Percentiles rank a stretch among this genome's conserved stretches.
Conservation (phyloP, 257 asterid genomes). For the Lycium ferocissimum region DNA sequence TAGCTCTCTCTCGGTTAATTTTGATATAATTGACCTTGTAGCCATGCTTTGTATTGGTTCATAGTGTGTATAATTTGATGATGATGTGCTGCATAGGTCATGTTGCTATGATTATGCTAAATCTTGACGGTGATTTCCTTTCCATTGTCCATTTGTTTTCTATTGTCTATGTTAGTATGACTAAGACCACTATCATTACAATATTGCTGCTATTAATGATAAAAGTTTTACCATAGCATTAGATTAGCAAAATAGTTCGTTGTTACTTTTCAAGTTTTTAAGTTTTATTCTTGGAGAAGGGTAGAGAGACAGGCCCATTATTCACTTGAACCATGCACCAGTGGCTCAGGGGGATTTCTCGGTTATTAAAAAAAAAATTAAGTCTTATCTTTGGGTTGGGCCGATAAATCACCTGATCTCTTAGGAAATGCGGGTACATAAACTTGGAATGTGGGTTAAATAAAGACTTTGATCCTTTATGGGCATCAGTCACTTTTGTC, state of each 20-base stretch:
- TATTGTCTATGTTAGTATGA: background rate
- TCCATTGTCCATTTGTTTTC: background rate
- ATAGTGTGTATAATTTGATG: background rate
- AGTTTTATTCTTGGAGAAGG: background rate
- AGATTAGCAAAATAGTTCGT: background rate
- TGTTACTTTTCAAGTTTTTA: background rate
- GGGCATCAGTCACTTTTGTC: background rate
- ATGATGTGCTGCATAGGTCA: background rate
- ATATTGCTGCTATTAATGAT: background rate
- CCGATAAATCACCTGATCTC: background rate
- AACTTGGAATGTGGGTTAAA: background rate
- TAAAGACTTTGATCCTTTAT: background rate
- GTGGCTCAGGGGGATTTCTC: background rate
- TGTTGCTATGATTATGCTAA: background rate
- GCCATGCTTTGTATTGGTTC: background rate
- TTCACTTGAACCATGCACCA: background rate
- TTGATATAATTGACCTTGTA: background rate
- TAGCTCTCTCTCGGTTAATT: background rate
- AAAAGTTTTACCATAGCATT: background rate
- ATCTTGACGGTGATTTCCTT: background rate
- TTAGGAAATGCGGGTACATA: background rate
- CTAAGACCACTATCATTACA: background rate
- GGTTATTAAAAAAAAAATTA: background rate
- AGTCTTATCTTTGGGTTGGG: background rate
- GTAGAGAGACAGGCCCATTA: background rate